Conservation (phyloP, 2,329 filamentous ascomycete genomes). For the Dothistroma pini region DNA sequence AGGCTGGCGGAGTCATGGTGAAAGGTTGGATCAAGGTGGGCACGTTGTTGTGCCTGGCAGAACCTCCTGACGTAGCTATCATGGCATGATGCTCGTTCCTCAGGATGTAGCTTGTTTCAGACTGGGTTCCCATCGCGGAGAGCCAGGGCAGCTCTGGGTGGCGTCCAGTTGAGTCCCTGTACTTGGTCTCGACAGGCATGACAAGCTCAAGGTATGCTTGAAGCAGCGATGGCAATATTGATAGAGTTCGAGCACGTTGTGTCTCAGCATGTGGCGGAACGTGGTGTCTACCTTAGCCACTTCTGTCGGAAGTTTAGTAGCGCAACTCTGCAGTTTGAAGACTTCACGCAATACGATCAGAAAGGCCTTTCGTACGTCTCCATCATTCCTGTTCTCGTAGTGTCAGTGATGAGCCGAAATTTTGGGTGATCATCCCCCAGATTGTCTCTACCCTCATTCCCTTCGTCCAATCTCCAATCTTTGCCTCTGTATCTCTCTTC, state of each 20-base stretch:
- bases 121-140: not conserved
- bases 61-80: not conserved
- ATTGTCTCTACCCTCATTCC: conserved; percentile 43
- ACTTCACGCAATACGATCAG: not conserved
- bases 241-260: not conserved
- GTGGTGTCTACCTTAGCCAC: not conserved
- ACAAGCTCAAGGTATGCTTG: not conserved
- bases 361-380: not conserved
- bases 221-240: not conserved
- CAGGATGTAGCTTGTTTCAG: not conserved
- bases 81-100: not conserved
- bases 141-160: not conserved
- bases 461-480: conserved; percentile 42
- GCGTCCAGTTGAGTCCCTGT: not conserved
- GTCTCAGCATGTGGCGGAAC: not conserved
- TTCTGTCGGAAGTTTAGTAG: not conserved
- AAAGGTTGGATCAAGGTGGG: not conserved
- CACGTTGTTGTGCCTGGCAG: not conserved
- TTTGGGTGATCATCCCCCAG: conserved; percentile 52
- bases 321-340: not conserved
- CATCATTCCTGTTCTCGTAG: too few relatives aligned
- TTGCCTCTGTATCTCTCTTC: conserved; percentile 45
- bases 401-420: conserved; percentile 48
- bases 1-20: not conserved
- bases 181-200: not conserved